Evolutionary conservation across 208 protist genomes (phyloP).

Genomic region (Leishmania gerbilli): DNA sequence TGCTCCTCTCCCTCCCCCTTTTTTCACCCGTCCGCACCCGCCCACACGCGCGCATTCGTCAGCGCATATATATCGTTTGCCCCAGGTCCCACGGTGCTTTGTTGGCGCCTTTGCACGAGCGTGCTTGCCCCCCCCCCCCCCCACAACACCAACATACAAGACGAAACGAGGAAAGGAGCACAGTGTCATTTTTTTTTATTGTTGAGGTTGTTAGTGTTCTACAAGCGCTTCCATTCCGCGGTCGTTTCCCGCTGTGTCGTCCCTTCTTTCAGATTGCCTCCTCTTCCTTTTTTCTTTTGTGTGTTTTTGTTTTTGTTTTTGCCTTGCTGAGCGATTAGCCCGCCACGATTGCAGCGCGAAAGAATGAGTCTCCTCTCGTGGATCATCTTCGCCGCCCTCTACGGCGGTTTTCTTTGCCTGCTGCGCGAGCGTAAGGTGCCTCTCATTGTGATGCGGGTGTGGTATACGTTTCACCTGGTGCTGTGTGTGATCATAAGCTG

Average conservation of each 20-base stretch:
- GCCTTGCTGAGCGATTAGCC: not conserved
- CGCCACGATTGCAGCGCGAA: not conserved
- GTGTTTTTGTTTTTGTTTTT: not conserved
- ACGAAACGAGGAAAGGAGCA: not conserved
- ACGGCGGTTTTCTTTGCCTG: conserved; percentile 49
- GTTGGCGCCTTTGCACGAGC: not conserved
- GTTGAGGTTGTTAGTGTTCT: not conserved
- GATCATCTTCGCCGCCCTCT: conserved; percentile 32
- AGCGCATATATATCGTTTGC: not conserved
- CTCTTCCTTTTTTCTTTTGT: not conserved
- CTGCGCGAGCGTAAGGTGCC: conserved; percentile 48
- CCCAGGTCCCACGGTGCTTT: not conserved
- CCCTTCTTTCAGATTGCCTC: too few relatives aligned
- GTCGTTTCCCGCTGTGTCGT: not conserved
- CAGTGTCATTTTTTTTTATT: not conserved
- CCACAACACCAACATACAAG: not conserved
- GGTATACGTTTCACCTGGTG: conserved; percentile 57
- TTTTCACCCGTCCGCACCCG: not conserved
- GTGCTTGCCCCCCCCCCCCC: not conserved
- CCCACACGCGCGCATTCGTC: not conserved
- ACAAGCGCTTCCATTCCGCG: not conserved
- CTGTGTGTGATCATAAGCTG: conserved; percentile 46
- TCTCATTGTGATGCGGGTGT: conserved; percentile 55
- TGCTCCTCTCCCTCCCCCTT: not conserved
- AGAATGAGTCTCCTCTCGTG: not conserved